Conservation (phyloP, 2,329 filamentous ascomycete species). For the Eutypella sp. region DNA sequence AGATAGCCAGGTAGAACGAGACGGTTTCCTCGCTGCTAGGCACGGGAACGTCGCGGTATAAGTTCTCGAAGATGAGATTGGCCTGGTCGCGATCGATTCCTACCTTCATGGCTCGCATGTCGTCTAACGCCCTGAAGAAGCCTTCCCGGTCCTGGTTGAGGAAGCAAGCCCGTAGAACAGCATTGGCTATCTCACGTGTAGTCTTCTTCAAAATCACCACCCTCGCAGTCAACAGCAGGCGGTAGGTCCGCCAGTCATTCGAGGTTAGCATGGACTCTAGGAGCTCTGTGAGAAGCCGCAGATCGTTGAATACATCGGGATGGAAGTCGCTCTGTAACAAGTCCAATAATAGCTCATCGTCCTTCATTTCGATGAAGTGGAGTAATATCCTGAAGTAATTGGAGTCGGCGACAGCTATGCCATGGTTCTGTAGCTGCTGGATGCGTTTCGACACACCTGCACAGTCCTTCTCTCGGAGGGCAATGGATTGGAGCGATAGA, state of each 20-base stretch:
- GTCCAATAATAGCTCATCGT: constrained; percentile 43
- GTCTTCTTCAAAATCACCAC: constrained; percentile 27
- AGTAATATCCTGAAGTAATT: constrained; percentile 62
- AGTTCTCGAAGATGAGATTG: constrained; percentile 22
- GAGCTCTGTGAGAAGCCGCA: constrained; percentile 34
- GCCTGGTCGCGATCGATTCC: constrained; percentile 26
- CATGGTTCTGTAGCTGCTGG: constrained; percentile 52
- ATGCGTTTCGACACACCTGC: constrained; percentile 56
- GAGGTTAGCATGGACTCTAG: constrained; percentile 28
- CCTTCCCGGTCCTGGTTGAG: constrained; percentile 19
- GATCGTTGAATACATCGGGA: constrained; percentile 50
- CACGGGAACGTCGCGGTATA: constrained; percentile 16
- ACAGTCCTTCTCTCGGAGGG: constrained; percentile 54
- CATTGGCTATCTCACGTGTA: constrained; percentile 27
- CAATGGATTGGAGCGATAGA: constrained; percentile 71
- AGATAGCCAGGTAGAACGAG: constrained; percentile 28
- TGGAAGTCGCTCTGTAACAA: constrained; percentile 48
- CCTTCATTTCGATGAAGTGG: constrained; percentile 54
- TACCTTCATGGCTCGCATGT: constrained; percentile 32
- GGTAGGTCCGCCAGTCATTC: constrained; percentile 37
- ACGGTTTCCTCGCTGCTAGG: constrained; percentile 14
- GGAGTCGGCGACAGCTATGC: constrained; percentile 57
- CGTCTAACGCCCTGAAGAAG: constrained; percentile 30
- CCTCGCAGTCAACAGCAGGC: constrained; percentile 41
- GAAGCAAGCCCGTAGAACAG: constrained; percentile 27